Conservation (phyloP, 805 yeast genomes). For the Candida chauliodis region DNA sequence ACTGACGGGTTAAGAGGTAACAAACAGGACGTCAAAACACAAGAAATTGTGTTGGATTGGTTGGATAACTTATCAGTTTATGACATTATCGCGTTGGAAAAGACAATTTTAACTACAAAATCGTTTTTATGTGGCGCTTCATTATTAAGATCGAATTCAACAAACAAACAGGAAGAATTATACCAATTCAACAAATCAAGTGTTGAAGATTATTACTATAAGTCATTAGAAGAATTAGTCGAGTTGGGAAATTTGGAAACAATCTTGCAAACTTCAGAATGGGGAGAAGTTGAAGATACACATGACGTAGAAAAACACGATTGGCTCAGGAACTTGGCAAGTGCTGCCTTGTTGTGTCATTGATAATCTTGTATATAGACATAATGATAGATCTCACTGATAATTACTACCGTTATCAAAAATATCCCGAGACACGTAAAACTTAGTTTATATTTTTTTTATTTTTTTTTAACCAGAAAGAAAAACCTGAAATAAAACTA, state of each 20-base stretch:
- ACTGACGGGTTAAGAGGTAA: constrained; percentile 79
- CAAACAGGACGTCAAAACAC: constrained; percentile 58
- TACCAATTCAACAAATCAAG: constrained; percentile 35
- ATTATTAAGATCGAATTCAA: constrained; percentile 48
- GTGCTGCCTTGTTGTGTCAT: constrained; percentile 56
- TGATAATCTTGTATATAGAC: constrained; percentile 6
- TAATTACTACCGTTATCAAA: no score
- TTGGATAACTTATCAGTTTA: constrained; percentile 59
- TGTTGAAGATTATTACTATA: constrained; percentile 29
- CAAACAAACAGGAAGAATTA: constrained; percentile 19
- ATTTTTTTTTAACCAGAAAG: background rate
- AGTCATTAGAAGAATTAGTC: constrained; percentile 66
- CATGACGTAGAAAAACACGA: constrained; percentile 97
- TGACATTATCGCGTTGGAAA: constrained; percentile 86
- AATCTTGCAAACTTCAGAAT: constrained; percentile 76
- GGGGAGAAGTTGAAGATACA: constrained; percentile 99
- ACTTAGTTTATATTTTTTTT: no score
- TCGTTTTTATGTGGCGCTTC: constrained; percentile 81
- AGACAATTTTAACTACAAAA: constrained; percentile 81
- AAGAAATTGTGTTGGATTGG: constrained; percentile 62
- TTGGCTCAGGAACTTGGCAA: constrained; percentile 73
- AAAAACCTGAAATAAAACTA: no score
- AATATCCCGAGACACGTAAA: constrained; percentile 5
- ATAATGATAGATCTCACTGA: no score
- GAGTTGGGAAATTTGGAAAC: constrained; percentile 78